Percentiles rank a stretch among this genome's conserved stretches.
phyloP scores from a whole-genome alignment of 1,284 basidiomycete species.

The Dichomitus squalens region DNA sequence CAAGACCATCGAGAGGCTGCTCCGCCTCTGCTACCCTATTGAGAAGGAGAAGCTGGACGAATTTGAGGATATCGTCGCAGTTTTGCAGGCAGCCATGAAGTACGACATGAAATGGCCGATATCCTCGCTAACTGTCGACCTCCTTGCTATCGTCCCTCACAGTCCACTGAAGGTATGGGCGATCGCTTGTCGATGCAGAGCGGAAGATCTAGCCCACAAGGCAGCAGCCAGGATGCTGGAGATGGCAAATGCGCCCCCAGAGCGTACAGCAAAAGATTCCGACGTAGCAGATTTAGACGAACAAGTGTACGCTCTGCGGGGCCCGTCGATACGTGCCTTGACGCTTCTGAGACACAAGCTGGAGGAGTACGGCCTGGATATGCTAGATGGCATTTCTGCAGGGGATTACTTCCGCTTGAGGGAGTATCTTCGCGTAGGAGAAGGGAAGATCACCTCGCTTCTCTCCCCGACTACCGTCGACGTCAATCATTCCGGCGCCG shows the following conservation, averaged over 20 bases:
- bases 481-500: neutral
- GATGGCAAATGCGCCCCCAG: neutral
- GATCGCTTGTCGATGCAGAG: slow-evolving; percentile 5
- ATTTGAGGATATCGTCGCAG: slow-evolving; percentile 8
- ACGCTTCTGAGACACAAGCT: neutral
- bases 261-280: too few relatives aligned
- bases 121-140: slow-evolving; percentile 1
- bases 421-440: neutral
- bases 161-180: slow-evolving; percentile 16
- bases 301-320: neutral
- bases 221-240: neutral
- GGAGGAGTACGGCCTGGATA: neutral
- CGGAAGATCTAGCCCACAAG: slow-evolving; percentile 9
- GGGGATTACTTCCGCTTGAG: slow-evolving; percentile 14
- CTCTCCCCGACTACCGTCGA: neutral
- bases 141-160: neutral
- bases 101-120: slow-evolving; percentile 22
- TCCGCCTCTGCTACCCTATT: slow-evolving; percentile 42
- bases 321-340: neutral
- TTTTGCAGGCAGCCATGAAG: slow-evolving; percentile 21
- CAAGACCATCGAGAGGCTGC: slow-evolving; percentile 34
- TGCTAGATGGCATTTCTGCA: slow-evolving; percentile 11
- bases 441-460: neutral
- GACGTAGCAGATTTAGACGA: neutral
- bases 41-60: slow-evolving; percentile 16